These are phyloP conservation scores for Oryza meridionalis DNA, from an alignment of 176 grass and related monocot genomes.

Conservation along the genomic window DNA sequence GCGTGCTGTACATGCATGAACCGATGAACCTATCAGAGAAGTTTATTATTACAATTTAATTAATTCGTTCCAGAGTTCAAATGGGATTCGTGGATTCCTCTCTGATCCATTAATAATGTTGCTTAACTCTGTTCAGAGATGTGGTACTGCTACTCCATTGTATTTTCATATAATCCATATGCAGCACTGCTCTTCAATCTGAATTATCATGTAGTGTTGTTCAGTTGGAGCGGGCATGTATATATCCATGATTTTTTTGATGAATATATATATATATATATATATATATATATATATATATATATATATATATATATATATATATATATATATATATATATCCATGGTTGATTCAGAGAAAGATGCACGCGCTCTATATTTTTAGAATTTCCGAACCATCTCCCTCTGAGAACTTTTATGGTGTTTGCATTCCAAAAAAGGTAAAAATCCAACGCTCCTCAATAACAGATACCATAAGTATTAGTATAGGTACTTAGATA, in stretches of 20 bases:
- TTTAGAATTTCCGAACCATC: conserved; percentile 11
- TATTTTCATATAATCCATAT: too few species aligned
- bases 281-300: too few species aligned
- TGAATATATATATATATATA: not conserved
- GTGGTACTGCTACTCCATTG: not conserved
- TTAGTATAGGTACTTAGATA: too few species aligned
- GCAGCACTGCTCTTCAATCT: not conserved
- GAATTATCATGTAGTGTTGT: too few species aligned
- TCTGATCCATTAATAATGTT: not conserved
- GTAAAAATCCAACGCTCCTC: too few species aligned
- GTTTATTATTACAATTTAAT: not conserved
- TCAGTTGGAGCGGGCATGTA: not conserved
- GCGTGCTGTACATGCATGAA: not conserved
- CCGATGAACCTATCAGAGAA: not conserved
- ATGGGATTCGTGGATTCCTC: not conserved
- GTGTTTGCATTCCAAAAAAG: too few species aligned
- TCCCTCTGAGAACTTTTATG: not conserved
- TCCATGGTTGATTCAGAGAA: conserved; percentile 25
- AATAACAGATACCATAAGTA: too few species aligned
- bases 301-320: too few species aligned
- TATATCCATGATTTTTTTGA: too few species aligned
- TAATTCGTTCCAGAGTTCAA: too few species aligned
- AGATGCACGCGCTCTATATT: not conserved
- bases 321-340: too few species aligned
- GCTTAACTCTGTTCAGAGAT: not conserved